phyloP scores from a whole-genome alignment of 768 basidiomycete species.

The Termitomyces sp. region DNA sequence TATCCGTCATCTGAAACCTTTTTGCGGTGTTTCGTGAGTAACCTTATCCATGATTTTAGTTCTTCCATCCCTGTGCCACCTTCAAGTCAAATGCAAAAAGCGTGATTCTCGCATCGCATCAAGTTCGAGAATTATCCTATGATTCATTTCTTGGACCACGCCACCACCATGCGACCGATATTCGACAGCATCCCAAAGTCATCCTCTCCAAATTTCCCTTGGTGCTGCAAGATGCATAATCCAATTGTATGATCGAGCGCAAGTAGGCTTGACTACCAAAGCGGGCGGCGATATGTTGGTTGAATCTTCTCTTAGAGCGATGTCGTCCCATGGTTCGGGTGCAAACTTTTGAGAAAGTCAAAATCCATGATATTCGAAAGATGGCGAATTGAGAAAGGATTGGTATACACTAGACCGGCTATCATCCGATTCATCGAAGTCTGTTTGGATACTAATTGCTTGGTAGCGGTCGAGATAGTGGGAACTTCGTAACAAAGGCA shows the following conservation, averaged over 20 bases:
- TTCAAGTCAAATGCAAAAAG: not conserved
- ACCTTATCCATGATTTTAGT: not conserved
- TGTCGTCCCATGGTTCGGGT: not conserved
- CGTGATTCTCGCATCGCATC: not conserved
- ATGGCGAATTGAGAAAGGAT: not conserved
- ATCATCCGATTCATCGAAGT: not conserved
- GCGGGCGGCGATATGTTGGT: not conserved
- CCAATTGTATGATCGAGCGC: not conserved
- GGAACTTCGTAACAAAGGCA: not conserved
- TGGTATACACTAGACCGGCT: not conserved
- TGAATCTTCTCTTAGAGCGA: not conserved
- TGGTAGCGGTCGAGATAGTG: not conserved
- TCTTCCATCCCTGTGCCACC: not conserved
- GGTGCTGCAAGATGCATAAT: not conserved
- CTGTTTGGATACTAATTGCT: too few species aligned
- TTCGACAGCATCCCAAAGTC: not conserved
- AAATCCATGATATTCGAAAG: not conserved
- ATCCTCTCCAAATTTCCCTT: not conserved
- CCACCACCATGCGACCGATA: not conserved
- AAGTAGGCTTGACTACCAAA: not conserved
- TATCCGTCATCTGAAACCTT: not conserved
- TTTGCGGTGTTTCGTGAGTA: not conserved
- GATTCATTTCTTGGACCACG: not conserved
- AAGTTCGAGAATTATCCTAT: not conserved
- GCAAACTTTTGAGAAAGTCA: not conserved